Percentiles rank a stretch among this genome's conserved stretches.
These are phyloP conservation scores for Talaromyces funiculosus DNA, from an alignment of 2,329 filamentous ascomycete species.

Conservation along the genomic window DNA sequence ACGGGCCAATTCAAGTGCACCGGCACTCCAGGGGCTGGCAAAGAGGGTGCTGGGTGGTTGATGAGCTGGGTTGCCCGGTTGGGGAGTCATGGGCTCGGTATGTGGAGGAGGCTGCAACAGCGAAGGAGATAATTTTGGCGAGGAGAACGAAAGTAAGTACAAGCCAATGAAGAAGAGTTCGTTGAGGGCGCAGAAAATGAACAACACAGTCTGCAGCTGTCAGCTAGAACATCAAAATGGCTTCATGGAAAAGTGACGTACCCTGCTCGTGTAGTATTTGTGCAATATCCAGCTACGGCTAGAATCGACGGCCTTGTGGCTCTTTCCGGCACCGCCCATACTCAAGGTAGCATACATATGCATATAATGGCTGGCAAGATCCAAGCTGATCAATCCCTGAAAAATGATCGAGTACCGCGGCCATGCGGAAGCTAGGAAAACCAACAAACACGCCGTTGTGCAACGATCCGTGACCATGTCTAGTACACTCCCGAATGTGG, in stretches of 20 bases:
- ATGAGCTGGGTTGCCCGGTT: slow-evolving; percentile 54
- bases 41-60: slow-evolving; percentile 66
- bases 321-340: slow-evolving; percentile 71
- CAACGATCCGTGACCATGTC: slow-evolving; percentile 99
- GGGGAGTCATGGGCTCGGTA: slow-evolving; percentile 52
- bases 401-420: slow-evolving; percentile 91
- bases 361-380: slow-evolving; percentile 95
- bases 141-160: slow-evolving; percentile 95
- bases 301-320: slow-evolving; percentile 92
- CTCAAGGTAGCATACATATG: slow-evolving; percentile 96
- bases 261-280: slow-evolving; percentile 96
- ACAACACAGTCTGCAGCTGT: slow-evolving; percentile 68
- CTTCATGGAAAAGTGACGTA: slow-evolving; percentile 39
- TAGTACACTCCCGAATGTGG: slow-evolving; percentile 89
- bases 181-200: slow-evolving; percentile 83
- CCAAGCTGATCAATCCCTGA: slow-evolving; percentile 85
- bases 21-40: slow-evolving; percentile 84
- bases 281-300: slow-evolving; percentile 84
- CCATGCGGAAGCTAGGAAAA: slow-evolving; percentile 91
- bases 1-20: slow-evolving; percentile 82
- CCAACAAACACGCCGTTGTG: slow-evolving; percentile 88
- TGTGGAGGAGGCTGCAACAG: slow-evolving; percentile 62
- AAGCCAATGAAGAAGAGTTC: slow-evolving; percentile 97
- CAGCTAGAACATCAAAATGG: not conserved
- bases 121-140: slow-evolving; percentile 78